Conservation (phyloP, 139 green algal species). For the Chlorella sp. region DNA sequence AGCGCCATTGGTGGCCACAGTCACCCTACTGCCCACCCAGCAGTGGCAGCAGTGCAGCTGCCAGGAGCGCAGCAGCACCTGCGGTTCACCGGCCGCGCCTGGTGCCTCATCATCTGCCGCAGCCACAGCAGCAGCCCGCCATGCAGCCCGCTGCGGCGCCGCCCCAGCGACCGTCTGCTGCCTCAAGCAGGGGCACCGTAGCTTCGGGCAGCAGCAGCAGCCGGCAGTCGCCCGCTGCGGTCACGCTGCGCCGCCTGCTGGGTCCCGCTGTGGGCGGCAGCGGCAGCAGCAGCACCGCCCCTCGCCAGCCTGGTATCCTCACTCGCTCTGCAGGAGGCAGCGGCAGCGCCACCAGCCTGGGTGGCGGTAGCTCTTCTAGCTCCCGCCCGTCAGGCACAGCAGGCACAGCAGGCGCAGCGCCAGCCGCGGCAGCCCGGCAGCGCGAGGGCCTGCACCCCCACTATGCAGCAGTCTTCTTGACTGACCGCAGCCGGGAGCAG, state of each 20-base stretch:
- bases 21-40: not conserved
- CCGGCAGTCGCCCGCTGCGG: not conserved
- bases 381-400: not conserved
- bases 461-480: slow-evolving; percentile 35
- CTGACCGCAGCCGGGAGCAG: not conserved
- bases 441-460: slow-evolving; percentile 11
- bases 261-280: not conserved
- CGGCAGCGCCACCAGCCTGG: not conserved
- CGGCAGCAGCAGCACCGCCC: not conserved
- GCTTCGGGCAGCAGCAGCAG: not conserved
- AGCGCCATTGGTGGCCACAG: slow-evolving; percentile 15
- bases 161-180: not conserved
- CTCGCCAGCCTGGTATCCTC: not conserved
- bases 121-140: not conserved
- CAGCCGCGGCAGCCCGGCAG: not conserved
- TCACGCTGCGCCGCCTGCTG: not conserved
- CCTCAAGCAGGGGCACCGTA: too few species aligned
- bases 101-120: slow-evolving; percentile 25
- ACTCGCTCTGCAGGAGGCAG: not conserved
- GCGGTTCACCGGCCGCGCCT: not conserved
- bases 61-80: not conserved
- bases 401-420: not conserved
- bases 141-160: not conserved
- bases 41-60: not conserved
- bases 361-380: not conserved